Evolutionary conservation across 768 basidiomycete species (phyloP), one percentile per base, ranked within the genome.

Genomic region (Lactifluus piperatus): DNA sequence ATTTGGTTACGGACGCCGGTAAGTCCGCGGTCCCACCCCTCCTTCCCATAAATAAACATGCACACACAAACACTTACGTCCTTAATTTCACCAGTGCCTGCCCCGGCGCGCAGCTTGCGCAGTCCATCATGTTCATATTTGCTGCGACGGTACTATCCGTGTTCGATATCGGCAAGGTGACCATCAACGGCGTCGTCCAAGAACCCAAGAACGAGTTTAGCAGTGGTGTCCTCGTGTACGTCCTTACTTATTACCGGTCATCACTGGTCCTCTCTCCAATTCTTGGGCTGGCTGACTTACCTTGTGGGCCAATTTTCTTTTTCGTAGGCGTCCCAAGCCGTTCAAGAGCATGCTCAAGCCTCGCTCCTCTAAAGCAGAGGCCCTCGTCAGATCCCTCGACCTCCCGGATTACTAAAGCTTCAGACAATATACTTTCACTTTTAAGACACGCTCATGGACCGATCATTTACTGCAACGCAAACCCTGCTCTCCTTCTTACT

Each of bases 1-100:
- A 27, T 71, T 69, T 36, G 70, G 70, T 24, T 68, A 66, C 36
- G 69, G 69, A 30, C 62, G 68, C 48, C 63, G 67, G 66, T 66
- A 55, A 34, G 65, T 58, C 9, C 6, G 18, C 4, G 4, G 8
- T 20, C n/a, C 26, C 9, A 16, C 36, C 30, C 51, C 14, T 4
- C 6, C 9, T n/a, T 18, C 9, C 46, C 34, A 34, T 5, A 5
- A 34, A 34, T 9, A 34, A 32, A 5, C n/a, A n/a, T n/a, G n/a
- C n/a, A n/a, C n/a, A n/a, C n/a, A 8, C 29, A 22, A 18, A 20
- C 24, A 5, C 32, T 43, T 55, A 36, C 58, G 32, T 26, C 7
- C 6, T 20, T 5, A 3, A 29, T n/a, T n/a, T 13, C 13, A 8
- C 16, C 20, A 63, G 59, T 7, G 55, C 56, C 13, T 68, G 66